These are phyloP conservation scores for Metschnikowia chrysomelidarum DNA, from an alignment of 805 yeast species.

Conservation along the genomic window DNA sequence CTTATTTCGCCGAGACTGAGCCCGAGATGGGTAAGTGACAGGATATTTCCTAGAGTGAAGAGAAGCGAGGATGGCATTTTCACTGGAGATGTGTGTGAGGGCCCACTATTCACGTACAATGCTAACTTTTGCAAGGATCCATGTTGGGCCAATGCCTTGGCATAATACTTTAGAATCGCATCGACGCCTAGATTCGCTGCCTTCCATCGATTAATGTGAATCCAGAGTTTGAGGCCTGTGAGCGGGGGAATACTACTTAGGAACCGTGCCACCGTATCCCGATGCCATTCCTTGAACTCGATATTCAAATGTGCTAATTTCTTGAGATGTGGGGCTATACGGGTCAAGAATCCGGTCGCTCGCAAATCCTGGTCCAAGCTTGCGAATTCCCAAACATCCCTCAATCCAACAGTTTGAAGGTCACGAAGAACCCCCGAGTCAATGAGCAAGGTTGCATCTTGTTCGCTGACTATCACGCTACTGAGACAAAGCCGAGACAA, in stretches of 20 bases:
- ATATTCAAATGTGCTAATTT: constrained; percentile 29
- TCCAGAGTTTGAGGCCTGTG: constrained; percentile 37
- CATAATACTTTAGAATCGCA: too few species aligned
- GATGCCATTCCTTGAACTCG: constrained; percentile 41
- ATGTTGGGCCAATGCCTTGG: too few species aligned
- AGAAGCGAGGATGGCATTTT: too few species aligned
- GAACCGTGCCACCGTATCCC: constrained; percentile 42
- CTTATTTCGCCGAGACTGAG: too few species aligned
- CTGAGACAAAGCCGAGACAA: constrained; percentile 24
- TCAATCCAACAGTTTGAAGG: constrained; percentile 29
- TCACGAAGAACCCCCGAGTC: constrained; percentile 20
- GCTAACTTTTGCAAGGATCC: too few species aligned
- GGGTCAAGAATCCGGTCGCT: constrained; percentile 21
- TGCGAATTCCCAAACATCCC: constrained; percentile 34
- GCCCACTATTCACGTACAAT: too few species aligned
- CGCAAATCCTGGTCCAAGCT: background rate
- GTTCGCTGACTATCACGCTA: constrained; percentile 22
- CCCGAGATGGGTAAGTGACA: too few species aligned
- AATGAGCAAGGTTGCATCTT: constrained; percentile 22
- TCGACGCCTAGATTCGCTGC: too few species aligned
- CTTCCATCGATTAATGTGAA: too few species aligned
- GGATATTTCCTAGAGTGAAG: too few species aligned
- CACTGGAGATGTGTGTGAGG: too few species aligned
- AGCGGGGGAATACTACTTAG: constrained; percentile 24
- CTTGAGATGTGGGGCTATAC: constrained; percentile 24